phyloP scores from a whole-genome alignment of 768 basidiomycete genomes.

The Psilocybe azurescens region DNA sequence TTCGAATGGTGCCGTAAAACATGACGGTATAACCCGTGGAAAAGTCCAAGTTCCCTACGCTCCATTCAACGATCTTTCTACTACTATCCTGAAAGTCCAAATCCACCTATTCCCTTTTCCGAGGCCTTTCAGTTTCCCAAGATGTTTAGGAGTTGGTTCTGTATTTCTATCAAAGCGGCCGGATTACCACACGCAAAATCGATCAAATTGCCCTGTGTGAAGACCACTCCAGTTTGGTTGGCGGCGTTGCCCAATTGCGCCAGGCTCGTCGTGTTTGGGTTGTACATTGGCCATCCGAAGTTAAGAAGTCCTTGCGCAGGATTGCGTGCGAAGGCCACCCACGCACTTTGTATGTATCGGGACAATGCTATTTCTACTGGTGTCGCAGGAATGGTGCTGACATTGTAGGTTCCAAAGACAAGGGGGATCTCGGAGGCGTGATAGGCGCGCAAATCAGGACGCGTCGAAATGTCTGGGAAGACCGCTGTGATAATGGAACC shows the following conservation, averaged over 20 bases:
- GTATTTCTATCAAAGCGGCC: neutral
- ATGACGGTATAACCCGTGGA: neutral
- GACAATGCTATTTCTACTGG: conserved; percentile 33
- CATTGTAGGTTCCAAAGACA: conserved; percentile 42
- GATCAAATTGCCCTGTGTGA: conserved; percentile 18
- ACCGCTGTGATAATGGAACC: conserved; percentile 24
- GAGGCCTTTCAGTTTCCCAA: neutral
- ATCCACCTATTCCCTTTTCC: neutral
- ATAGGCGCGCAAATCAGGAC: conserved; percentile 39
- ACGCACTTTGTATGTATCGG: conserved; percentile 39
- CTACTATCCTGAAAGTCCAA: too few relatives aligned
- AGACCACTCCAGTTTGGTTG: conserved; percentile 25
- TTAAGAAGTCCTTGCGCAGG: conserved; percentile 33
- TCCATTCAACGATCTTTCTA: neutral
- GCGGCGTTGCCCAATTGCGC: conserved; percentile 25
- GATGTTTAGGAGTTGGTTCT: neutral
- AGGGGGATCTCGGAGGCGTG: conserved; percentile 45
- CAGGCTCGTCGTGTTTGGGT: conserved; percentile 19
- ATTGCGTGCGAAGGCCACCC: conserved; percentile 46
- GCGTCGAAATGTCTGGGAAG: conserved; percentile 38
- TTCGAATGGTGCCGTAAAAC: neutral
- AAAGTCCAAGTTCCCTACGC: neutral
- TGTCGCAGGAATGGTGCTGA: conserved; percentile 26
- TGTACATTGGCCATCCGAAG: conserved; percentile 29
- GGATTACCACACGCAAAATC: conserved; percentile 16